These are phyloP conservation scores for Pichia sp. DNA, from an alignment of 1,139 yeast genomes.

Conservation along the genomic window DNA sequence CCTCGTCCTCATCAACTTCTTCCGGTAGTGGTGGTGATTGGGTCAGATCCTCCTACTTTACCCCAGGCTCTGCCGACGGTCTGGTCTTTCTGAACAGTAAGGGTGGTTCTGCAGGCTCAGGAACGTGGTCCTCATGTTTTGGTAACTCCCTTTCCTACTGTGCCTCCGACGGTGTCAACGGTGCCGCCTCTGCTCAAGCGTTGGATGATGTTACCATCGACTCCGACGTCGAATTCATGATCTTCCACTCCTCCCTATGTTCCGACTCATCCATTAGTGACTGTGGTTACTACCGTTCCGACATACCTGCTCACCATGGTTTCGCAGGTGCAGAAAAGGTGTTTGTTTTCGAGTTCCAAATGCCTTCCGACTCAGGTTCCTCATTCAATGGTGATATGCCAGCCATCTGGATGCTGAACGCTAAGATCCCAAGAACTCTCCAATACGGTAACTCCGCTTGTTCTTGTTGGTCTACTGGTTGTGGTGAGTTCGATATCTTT, in stretches of 20 bases:
- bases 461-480: conserved; percentile 95
- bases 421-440: conserved; percentile 88
- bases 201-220: conserved; percentile 58
- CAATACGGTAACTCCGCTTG: conserved; percentile 78
- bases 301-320: conserved; percentile 90
- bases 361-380: conserved; percentile 55
- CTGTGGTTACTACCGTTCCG: conserved; percentile 85
- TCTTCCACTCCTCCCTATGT: conserved; percentile 70
- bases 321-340: conserved; percentile 75
- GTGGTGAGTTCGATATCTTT: conserved; percentile 93
- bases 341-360: conserved; percentile 82
- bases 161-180: conserved; percentile 63
- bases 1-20: conserved; percentile 33
- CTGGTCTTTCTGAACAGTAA: conserved; percentile 77
- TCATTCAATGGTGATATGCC: conserved; percentile 77
- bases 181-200: conserved; percentile 58
- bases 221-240: conserved; percentile 73
- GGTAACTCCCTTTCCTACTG: conserved; percentile 87
- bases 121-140: conserved; percentile 76
- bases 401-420: conserved; percentile 92
- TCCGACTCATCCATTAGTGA: conserved; percentile 44
- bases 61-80: conserved; percentile 61
- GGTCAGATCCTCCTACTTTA: conserved; percentile 71
- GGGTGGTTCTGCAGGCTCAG: conserved; percentile 79
- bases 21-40: conserved; percentile 51